These are phyloP conservation scores for Eucalyptus lansdowneana DNA, from an alignment of 345 rosid genomes.

Conservation along the genomic window DNA sequence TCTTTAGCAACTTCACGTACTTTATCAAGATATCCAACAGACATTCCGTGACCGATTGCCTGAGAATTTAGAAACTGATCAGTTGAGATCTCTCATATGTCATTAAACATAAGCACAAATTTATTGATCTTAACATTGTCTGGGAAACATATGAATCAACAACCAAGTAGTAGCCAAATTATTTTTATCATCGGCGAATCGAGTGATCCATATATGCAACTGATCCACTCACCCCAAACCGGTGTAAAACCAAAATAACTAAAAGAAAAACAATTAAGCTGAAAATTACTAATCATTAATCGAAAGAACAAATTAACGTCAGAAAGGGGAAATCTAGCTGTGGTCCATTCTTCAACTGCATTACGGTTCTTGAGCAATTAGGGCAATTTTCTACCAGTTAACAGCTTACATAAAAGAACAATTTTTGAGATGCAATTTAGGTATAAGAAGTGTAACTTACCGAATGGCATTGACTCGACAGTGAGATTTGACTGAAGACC, in stretches of 20 bases:
- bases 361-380: background rate
- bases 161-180: background rate
- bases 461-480: background rate
- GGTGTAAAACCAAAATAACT: background rate
- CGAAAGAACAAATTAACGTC: background rate
- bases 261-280: background rate
- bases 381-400: background rate
- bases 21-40: constrained; percentile 22
- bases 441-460: background rate
- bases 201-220: background rate
- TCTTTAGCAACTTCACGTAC: constrained; percentile 15
- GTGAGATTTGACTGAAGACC: background rate
- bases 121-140: background rate
- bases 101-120: background rate
- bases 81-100: background rate
- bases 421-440: background rate
- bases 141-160: background rate
- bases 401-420: background rate
- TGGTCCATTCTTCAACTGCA: background rate
- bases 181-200: background rate
- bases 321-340: background rate
- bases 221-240: background rate
- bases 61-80: background rate
- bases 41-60: constrained; percentile 38
- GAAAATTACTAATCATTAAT: background rate